Evolutionary conservation across 192 early-diverging fungal species (phyloP).

Genomic region (Allomyces javanicus): DNA sequence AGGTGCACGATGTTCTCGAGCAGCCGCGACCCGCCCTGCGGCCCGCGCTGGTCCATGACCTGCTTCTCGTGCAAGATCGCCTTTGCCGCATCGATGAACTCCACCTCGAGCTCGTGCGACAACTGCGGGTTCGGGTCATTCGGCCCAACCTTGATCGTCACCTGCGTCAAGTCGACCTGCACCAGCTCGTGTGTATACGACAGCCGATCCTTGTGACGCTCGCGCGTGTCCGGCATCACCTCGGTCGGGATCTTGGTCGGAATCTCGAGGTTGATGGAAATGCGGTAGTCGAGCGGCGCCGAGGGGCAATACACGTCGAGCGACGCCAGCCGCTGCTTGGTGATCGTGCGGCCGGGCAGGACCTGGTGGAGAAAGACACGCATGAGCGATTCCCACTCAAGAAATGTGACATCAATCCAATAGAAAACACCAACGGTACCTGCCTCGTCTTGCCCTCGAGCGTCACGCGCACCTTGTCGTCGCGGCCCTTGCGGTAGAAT

Average conservation of each 20-base stretch:
- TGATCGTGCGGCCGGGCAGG: slow-evolving; percentile 33
- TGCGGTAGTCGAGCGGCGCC: slow-evolving; percentile 62
- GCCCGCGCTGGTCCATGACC: slow-evolving; percentile 31
- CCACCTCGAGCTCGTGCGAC: slow-evolving; percentile 68
- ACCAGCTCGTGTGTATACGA: slow-evolving; percentile 68
- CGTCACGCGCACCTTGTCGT: slow-evolving; percentile 38
- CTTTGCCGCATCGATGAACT: slow-evolving; percentile 36
- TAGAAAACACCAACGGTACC: slow-evolving; percentile 6
- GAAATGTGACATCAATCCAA: too few species aligned
- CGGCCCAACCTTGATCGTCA: slow-evolving; percentile 13
- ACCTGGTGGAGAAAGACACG: slow-evolving; percentile 8
- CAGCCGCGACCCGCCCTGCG: slow-evolving; percentile 13
- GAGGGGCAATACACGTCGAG: slow-evolving; percentile 71
- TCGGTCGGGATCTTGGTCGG: slow-evolving; percentile 28
- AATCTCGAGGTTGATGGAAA: slow-evolving; percentile 62
- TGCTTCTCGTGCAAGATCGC: slow-evolving; percentile 36
- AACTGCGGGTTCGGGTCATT: slow-evolving; percentile 19
- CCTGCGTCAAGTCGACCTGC: slow-evolving; percentile 76
- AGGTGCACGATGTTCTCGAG: too few species aligned
- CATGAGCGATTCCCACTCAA: too few species aligned
- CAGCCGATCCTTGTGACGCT: slow-evolving; percentile 72
- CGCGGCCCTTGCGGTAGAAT: slow-evolving; percentile 23
- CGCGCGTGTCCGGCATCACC: slow-evolving; percentile 14
- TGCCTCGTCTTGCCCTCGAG: slow-evolving; percentile 36
- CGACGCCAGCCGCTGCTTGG: slow-evolving; percentile 60